Evolutionary conservation across 106 monocot genomes (phyloP).

Genomic region (Platanthera zijinensis): DNA sequence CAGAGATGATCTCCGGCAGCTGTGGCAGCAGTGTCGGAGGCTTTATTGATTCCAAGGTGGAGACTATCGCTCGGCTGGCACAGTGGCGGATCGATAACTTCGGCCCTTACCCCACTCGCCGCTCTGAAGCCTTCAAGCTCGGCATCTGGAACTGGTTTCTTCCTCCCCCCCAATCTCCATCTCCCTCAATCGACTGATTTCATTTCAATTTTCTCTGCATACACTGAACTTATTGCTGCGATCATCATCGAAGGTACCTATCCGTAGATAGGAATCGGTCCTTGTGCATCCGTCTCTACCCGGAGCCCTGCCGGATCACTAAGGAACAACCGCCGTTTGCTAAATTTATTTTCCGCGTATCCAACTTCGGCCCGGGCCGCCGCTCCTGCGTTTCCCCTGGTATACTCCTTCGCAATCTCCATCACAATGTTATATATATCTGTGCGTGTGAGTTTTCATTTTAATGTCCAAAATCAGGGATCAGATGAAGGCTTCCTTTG

Average conservation of each 20-base stretch:
- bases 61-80: conserved; percentile 76
- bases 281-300: conserved; percentile 67
- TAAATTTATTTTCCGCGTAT: conserved; percentile 66
- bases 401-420: neutral
- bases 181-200: neutral
- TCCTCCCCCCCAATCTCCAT: neutral
- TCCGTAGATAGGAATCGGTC: conserved; percentile 77
- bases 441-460: neutral
- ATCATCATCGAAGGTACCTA: neutral
- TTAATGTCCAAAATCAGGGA: too few relatives aligned
- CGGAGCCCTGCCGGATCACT: conserved; percentile 52
- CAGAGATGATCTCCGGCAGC: conserved; percentile 1
- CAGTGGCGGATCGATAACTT: conserved; percentile 89
- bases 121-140: conserved; percentile 83
- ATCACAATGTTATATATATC: neutral
- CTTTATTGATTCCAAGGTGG: conserved; percentile 55
- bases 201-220: neutral
- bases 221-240: neutral
- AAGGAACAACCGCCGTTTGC: conserved; percentile 81
- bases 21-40: conserved; percentile 9
- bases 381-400: conserved; percentile 64
- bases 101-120: conserved; percentile 65
- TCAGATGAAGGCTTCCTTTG: too few relatives aligned
- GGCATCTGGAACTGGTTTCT: conserved; percentile 86
- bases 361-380: conserved; percentile 47